Evolutionary conservation across 495 filamentous ascomycete species (phyloP).

Genomic region (Aspergillus funiculosus): DNA sequence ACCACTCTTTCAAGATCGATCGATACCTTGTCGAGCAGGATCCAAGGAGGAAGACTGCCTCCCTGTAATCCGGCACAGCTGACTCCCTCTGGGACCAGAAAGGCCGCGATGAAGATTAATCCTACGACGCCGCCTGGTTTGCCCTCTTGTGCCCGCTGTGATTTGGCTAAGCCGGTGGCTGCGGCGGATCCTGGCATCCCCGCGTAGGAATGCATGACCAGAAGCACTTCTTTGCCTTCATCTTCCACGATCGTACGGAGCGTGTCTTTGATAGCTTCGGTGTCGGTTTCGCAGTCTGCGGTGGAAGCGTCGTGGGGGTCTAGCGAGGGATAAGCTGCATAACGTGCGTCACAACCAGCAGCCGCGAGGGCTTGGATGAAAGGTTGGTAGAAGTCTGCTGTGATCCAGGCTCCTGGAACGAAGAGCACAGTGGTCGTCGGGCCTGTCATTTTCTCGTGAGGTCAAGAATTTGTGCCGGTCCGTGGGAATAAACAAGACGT

Average conservation of each 20-base stretch:
- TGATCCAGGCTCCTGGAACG: conserved; percentile 29
- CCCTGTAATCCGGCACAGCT: conserved; percentile 26
- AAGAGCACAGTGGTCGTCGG: conserved; percentile 24
- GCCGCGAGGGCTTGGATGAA: conserved; percentile 17
- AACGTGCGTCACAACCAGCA: conserved; percentile 18
- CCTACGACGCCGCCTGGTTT: conserved; percentile 26
- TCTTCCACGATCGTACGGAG: conserved; percentile 21
- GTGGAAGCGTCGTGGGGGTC: conserved; percentile 15
- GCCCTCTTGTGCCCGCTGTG: conserved; percentile 16
- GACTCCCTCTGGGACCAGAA: conserved; percentile 24
- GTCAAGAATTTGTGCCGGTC: no score
- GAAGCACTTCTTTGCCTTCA: conserved; percentile 24
- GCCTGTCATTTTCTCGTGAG: no score
- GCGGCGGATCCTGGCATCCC: conserved; percentile 28
- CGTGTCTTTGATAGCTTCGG: conserved; percentile 12
- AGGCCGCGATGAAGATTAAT: conserved; percentile 27
- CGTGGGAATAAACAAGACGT: no score
- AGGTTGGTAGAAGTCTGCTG: conserved; percentile 18
- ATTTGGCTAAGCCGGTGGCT: conserved; percentile 16
- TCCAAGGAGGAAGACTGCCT: conserved; percentile 24
- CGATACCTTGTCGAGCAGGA: conserved; percentile 22
- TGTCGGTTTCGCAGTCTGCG: conserved; percentile 18
- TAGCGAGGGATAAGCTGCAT: conserved; percentile 21
- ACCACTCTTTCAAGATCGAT: no score
- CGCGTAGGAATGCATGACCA: conserved; percentile 32